Percentiles rank a stretch among this genome's conserved stretches.
These are phyloP conservation scores for Nicotiana paniculata DNA, from an alignment of 257 asterid genomes.

Conservation along the genomic window DNA sequence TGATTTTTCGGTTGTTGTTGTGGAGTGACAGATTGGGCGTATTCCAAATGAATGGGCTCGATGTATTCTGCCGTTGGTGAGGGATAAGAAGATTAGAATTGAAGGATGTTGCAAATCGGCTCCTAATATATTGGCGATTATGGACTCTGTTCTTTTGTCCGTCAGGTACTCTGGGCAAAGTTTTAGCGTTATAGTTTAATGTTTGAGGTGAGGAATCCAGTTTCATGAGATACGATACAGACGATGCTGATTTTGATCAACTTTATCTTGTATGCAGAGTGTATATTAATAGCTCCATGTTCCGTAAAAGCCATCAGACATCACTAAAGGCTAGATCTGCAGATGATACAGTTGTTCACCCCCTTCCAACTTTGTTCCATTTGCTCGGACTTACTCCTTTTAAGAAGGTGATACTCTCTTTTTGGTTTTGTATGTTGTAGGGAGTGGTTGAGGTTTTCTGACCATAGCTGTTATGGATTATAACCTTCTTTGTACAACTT, in stretches of 20 bases:
- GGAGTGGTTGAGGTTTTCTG: background rate
- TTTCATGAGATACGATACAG: background rate
- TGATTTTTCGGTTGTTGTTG: background rate
- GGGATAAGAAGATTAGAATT: constrained; percentile 59
- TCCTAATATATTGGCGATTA: constrained; percentile 70
- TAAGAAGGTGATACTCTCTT: constrained; percentile 49
- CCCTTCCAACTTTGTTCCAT: constrained; percentile 80
- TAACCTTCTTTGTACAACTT: background rate
- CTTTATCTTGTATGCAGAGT: constrained; percentile 44
- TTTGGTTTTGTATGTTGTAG: background rate
- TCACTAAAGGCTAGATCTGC: constrained; percentile 63
- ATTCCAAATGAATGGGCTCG: constrained; percentile 98
- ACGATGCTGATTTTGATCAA: background rate
- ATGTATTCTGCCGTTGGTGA: constrained; percentile 81
- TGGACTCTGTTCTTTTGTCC: constrained; percentile 69
- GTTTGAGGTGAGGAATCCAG: constrained; percentile 2
- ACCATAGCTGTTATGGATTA: background rate
- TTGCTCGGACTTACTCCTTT: constrained; percentile 78
- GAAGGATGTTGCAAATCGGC: constrained; percentile 74
- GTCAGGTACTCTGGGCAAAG: constrained; percentile 39
- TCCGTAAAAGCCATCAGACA: constrained; percentile 53
- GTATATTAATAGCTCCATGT: constrained; percentile 74
- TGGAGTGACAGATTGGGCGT: constrained; percentile 76
- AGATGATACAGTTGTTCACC: constrained; percentile 70
- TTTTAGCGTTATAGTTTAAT: background rate